phyloP scores from a whole-genome alignment of 179 eudicot genomes.

The Vitellaria paradoxa region DNA sequence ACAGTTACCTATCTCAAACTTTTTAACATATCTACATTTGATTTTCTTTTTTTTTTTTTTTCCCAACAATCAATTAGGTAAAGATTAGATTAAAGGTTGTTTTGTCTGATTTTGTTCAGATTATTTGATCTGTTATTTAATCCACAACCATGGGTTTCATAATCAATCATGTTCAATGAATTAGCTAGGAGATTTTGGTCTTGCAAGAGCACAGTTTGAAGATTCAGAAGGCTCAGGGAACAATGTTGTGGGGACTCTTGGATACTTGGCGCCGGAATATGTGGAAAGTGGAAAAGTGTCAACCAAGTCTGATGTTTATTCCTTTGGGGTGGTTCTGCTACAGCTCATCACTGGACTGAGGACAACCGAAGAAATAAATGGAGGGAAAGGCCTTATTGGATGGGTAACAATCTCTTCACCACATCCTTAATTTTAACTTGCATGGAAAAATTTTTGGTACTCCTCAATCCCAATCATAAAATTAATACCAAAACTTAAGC shows the following conservation, averaged over 20 bases:
- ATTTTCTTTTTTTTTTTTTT: not conserved
- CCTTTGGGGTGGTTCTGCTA: constrained; percentile 45
- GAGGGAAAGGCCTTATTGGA: constrained; percentile 32
- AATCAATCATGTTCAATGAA: constrained; percentile 6
- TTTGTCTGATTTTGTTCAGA: not conserved
- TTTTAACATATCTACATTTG: not conserved
- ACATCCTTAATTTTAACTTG: not conserved
- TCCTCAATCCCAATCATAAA: not conserved
- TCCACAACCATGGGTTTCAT: not conserved
- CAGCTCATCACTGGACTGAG: constrained; percentile 36
- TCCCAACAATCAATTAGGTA: not conserved
- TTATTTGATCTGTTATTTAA: not conserved
- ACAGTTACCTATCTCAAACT: not conserved
- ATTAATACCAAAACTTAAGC: not conserved
- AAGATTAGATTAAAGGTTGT: not conserved
- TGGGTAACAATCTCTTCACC: constrained; percentile 29
- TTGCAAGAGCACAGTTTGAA: constrained; percentile 29
- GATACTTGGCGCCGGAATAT: constrained; percentile 51
- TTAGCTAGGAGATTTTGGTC: constrained; percentile 51
- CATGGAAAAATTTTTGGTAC: not conserved
- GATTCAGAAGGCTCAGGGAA: constrained; percentile 15
- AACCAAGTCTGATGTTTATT: constrained; percentile 41
- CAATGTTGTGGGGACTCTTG: constrained; percentile 42
- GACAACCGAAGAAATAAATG: constrained; percentile 24
- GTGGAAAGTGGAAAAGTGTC: constrained; percentile 37